phyloP scores from a whole-genome alignment of 805 yeast species.

The Lipomyces oligophaga region DNA sequence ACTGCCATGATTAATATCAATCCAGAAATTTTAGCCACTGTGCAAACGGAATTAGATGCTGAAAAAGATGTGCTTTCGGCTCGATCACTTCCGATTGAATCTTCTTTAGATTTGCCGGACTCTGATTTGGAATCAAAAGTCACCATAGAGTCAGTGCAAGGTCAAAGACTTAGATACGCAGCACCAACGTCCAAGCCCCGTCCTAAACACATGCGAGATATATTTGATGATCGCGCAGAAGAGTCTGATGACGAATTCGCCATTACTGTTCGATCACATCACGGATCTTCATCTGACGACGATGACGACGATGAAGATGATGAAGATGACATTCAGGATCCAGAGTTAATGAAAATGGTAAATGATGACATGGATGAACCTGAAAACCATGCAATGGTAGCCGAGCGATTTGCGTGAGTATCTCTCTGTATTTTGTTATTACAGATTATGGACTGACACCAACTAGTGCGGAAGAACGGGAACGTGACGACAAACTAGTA shows the following conservation, averaged over 20 bases:
- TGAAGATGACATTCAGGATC: constrained; percentile 35
- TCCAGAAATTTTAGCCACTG: too few relatives aligned
- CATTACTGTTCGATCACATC: constrained; percentile 70
- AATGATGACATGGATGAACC: constrained; percentile 70
- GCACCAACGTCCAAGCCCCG: too few relatives aligned
- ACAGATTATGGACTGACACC: neutral
- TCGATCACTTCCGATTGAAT: too few relatives aligned
- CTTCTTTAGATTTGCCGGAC: too few relatives aligned
- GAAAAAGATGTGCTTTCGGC: too few relatives aligned
- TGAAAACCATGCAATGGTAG: constrained; percentile 46
- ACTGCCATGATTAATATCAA: too few relatives aligned
- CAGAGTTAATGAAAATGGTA: constrained; percentile 54
- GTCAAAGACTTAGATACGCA: too few relatives aligned
- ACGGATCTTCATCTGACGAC: constrained; percentile 67
- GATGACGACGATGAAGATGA: constrained; percentile 72
- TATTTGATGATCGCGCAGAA: constrained; percentile 78
- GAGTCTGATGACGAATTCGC: constrained; percentile 89
- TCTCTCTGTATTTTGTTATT: constrained; percentile 25
- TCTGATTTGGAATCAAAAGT: too few relatives aligned
- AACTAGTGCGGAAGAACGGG: constrained; percentile 41
- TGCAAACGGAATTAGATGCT: too few relatives aligned
- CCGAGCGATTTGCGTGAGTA: constrained; percentile 47
- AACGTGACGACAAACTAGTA: constrained; percentile 59
- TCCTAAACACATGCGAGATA: constrained; percentile 47
- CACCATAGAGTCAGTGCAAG: too few relatives aligned